These are phyloP conservation scores for Lithohypha guttulata DNA, from an alignment of 2,329 filamentous ascomycete genomes.

Conservation along the genomic window DNA sequence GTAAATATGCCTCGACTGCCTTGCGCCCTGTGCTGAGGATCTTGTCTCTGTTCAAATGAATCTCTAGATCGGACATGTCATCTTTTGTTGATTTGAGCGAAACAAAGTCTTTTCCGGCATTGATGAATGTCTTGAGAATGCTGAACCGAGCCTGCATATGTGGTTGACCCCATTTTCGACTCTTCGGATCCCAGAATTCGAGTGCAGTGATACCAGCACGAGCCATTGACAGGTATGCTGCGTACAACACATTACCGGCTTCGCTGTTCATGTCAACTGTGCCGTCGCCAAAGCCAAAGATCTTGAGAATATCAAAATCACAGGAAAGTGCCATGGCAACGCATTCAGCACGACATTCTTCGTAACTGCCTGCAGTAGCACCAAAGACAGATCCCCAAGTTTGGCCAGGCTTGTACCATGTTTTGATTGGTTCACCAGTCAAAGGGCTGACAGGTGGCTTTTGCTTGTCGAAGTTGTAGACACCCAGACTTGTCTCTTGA, in stretches of 20 bases:
- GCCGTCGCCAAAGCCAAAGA: conserved; percentile 84
- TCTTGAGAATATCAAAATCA: conserved; percentile 77
- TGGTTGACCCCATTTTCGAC: conserved; percentile 81
- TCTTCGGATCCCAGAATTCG: conserved; percentile 91
- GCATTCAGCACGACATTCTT: conserved; percentile 89
- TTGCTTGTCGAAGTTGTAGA: conserved; percentile 77
- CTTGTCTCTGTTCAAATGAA: conserved; percentile 73
- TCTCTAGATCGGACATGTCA: conserved; percentile 68
- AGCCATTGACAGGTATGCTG: conserved; percentile 86
- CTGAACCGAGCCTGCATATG: conserved; percentile 88
- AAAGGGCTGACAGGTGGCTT: conserved; percentile 75
- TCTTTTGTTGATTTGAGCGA: conserved; percentile 64
- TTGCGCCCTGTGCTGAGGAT: conserved; percentile 73
- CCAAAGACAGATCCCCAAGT: conserved; percentile 93
- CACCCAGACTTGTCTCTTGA: conserved; percentile 71
- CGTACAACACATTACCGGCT: conserved; percentile 79
- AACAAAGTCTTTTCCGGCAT: conserved; percentile 79
- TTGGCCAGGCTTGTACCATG: conserved; percentile 89
- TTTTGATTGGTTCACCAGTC: conserved; percentile 63
- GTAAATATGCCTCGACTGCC: conserved; percentile 75
- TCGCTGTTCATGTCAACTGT: conserved; percentile 58
- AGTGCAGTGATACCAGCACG: conserved; percentile 78
- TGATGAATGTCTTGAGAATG: conserved; percentile 65
- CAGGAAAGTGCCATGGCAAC: conserved; percentile 86
- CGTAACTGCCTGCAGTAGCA: conserved; percentile 74